Base-by-base conservation (phyloP, 495 filamentous ascomycete species). In the Hyaloscypha finlandica region DNA sequence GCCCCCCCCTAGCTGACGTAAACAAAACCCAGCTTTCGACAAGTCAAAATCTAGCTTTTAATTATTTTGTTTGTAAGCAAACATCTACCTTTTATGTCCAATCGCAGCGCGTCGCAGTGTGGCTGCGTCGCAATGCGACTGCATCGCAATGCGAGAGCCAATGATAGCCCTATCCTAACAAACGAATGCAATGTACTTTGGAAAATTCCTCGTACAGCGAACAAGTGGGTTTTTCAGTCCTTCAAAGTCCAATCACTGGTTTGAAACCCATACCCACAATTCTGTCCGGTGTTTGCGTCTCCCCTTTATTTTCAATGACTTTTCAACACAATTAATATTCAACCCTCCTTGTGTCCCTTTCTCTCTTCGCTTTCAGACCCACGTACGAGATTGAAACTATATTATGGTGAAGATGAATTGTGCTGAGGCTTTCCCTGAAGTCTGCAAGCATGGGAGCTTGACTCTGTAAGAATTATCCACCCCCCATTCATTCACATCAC, bases 41-140 rank as follows among this genome's bases (percentile, higher is more conserved):
- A n/a, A n/a, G n/a, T n/a, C n/a, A n/a, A n/a, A n/a, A n/a, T n/a
- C n/a, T n/a, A n/a, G n/a, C n/a, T n/a, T n/a, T n/a, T n/a, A n/a
- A n/a, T 59, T 35, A 59, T 48, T 48, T 48, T 48, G 11, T 37
- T 22, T 57, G 54, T 30, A 22, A 30, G 31, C 16, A 3, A 31
- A 33, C 14, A 30, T 59, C n/a, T 59, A 20, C 56, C 37, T 59
- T 59, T 33, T 59, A 30, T 59, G 30, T 59, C 19, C 56, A 33
- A 33, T 59, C 56, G 56, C 56, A 59, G 56, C 35, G 22, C 14
- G 56, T 30, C 56, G 56, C 56, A 59, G 56, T 59, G 11, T 48
- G 42, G 42, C 42, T 48, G 42, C 42, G 56, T 59, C 56, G 56
- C 56, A 31, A 30, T 59, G 56, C 56, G 56, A 59, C 42, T 48